Percentiles rank a stretch among this genome's conserved stretches.
Conservation (phyloP, 441 rosid species). For the Dalechampia spathulata region DNA sequence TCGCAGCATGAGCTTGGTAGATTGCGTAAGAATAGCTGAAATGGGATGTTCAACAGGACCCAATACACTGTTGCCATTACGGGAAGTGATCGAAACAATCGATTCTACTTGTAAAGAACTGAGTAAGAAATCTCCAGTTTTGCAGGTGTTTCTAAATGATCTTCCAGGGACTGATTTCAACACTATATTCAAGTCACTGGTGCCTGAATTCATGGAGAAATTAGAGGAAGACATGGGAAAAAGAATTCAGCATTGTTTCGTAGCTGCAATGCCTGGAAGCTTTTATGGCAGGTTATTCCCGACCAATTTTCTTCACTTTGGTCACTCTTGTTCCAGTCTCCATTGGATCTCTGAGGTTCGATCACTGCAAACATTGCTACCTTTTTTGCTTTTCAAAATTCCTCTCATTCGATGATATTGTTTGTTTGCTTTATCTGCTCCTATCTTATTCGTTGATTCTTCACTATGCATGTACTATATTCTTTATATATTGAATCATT, state of each 20-base stretch:
- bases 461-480: too few relatives aligned
- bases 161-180: conserved; percentile 22
- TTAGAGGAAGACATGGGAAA: not conserved
- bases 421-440: too few relatives aligned
- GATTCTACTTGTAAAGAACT: not conserved
- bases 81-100: conserved; percentile 9
- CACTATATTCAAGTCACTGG: conserved; percentile 10
- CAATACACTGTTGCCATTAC: conserved; percentile 9
- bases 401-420: too few relatives aligned
- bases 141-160: conserved; percentile 21
- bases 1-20: not conserved
- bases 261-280: conserved; percentile 17
- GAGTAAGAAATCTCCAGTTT: not conserved
- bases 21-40: conserved; percentile 10
- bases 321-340: conserved; percentile 18
- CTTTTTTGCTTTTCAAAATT: too few relatives aligned
- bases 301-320: conserved; percentile 14
- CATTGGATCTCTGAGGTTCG: conserved; percentile 18
- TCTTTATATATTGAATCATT: too few relatives aligned
- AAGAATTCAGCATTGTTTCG: conserved; percentile 3
- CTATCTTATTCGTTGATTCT: too few relatives aligned
- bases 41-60: conserved; percentile 25
- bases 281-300: conserved; percentile 21
- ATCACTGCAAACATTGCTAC: not conserved
- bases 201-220: conserved; percentile 8